Percentiles rank a stretch among this genome's conserved stretches.
Evolutionary conservation across 768 basidiomycete genomes (phyloP).

Genomic region (Boletus pseudopeckii): DNA sequence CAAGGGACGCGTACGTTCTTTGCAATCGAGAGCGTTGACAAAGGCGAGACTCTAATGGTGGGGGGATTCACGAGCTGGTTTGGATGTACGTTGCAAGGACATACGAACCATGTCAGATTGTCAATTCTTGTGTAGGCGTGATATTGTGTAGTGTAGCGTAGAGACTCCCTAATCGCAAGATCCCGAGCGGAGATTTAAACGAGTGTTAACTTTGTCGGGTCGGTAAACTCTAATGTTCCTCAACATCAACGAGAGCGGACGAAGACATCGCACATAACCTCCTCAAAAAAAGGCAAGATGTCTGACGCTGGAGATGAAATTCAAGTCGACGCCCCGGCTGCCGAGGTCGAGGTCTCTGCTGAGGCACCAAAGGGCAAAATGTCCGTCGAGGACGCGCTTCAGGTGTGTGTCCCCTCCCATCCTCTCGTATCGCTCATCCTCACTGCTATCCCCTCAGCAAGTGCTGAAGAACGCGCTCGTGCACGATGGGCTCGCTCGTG

Average conservation of each 20-base stretch:
- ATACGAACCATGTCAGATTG: slow-evolving; percentile 27
- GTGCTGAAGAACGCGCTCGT: slow-evolving; percentile 98
- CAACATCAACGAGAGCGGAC: slow-evolving; percentile 93
- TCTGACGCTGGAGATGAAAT: slow-evolving; percentile 99
- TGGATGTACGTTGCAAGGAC: slow-evolving; percentile 2
- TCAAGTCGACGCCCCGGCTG: slow-evolving; percentile 58
- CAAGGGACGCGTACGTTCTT: slow-evolving; percentile 58
- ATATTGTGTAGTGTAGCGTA: background rate
- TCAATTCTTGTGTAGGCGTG: background rate
- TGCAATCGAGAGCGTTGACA: slow-evolving; percentile 66
- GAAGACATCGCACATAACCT: slow-evolving; percentile 63
- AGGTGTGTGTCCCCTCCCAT: slow-evolving; percentile 48
- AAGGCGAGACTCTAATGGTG: slow-evolving; percentile 62
- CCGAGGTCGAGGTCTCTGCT: slow-evolving; percentile 76
- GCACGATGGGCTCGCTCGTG: slow-evolving; percentile 97
- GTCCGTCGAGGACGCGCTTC: slow-evolving; percentile 91
- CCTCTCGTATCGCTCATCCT: background rate
- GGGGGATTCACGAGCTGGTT: slow-evolving; percentile 21
- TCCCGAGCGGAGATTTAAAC: slow-evolving; percentile 57
- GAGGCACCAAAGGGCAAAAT: slow-evolving; percentile 95
- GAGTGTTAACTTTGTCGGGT: slow-evolving; percentile 24
- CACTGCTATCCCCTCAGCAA: slow-evolving; percentile 53
- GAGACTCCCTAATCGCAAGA: slow-evolving; percentile 31
- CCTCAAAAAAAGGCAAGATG: slow-evolving; percentile 50
- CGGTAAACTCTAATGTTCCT: slow-evolving; percentile 53